These are phyloP conservation scores for Entomortierella beljakovae DNA, from an alignment of 192 early-diverging fungal species.

Conservation along the genomic window DNA sequence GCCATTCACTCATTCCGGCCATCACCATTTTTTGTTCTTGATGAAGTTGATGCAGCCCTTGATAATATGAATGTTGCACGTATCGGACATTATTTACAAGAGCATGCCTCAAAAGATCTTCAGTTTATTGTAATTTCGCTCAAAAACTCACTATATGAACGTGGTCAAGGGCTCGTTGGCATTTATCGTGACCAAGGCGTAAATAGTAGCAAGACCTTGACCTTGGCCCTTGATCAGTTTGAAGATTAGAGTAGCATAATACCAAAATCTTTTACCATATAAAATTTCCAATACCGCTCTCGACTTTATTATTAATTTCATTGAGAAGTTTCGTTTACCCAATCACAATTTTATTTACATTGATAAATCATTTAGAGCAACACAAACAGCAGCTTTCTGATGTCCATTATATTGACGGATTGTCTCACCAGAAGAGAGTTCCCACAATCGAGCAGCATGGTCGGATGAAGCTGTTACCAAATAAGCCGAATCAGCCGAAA, in stretches of 20 bases:
- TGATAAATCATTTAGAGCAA: conserved; percentile 86
- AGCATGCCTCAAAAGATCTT: conserved; percentile 73
- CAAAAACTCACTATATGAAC: conserved; percentile 94
- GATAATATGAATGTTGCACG: conserved; percentile 97
- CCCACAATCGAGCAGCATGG: conserved; percentile 86
- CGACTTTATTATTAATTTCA: too few relatives aligned
- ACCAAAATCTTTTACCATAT: too few relatives aligned
- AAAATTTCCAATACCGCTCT: too few relatives aligned
- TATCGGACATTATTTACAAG: conserved; percentile 91
- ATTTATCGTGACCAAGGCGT: conserved; percentile 91
- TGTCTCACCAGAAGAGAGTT: conserved; percentile 79
- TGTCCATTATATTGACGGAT: conserved; percentile 92
- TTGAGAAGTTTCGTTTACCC: too few relatives aligned
- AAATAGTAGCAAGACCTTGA: conserved; percentile 87
- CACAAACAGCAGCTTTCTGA: conserved; percentile 88
- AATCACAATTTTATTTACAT: conserved; percentile 38
- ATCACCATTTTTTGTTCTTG: conserved; percentile 99
- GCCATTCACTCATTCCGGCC: conserved; percentile 94
- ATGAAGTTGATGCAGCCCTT: conserved; percentile 98
- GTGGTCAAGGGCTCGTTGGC: conserved; percentile 93
- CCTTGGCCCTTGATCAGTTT: conserved; percentile 61
- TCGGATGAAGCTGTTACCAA: conserved; percentile 91
- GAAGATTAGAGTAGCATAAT: conserved; percentile 21
- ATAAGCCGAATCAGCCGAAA: conserved; percentile 93
- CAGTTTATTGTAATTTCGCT: conserved; percentile 99